Base-by-base conservation (phyloP, 257 asterid species). In the Gynochthodes officinalis region DNA sequence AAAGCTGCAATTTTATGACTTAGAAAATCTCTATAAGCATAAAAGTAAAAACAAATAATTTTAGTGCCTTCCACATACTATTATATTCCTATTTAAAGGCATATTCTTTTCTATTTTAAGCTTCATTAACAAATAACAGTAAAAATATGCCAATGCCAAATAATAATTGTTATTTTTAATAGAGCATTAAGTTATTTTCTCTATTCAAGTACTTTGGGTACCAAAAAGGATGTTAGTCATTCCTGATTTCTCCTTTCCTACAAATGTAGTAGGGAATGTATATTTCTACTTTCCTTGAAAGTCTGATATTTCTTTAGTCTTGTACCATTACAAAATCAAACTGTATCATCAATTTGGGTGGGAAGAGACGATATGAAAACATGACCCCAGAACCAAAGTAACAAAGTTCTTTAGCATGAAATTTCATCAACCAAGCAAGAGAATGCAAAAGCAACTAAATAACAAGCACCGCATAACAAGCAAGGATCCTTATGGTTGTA, bases 21-120 rank as follows among this genome's bases (percentile, higher is more conserved):
- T 52, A 46, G 9, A 35, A 9, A 32, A 32, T 6, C 54, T 53
- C 37, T 39, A n/a, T 35, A 69, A 33, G 25, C 15, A 23, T 1
- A 53, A 53, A 37, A 37, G 13, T 32, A 62, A 13, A 50, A 52
- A 9, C 35, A 64, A 64, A 25, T 3, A 63, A n/a, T 39, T n/a
- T n/a, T 35, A 50, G 58, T 15, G 46, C 8, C 37, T 54, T 40
- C 77, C 67, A 54, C 43, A 74, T 3, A 40, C 55, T 46, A 44
- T 30, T n/a, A n/a, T n/a, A n/a, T n/a, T n/a, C n/a, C n/a, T n/a
- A n/a, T n/a, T n/a, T n/a, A n/a, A n/a, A n/a, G n/a, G n/a, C n/a
- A n/a, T n/a, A n/a, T n/a, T n/a, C n/a, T n/a, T n/a, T n/a, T n/a
- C n/a, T n/a, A n/a, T n/a, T n/a, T n/a, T n/a, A n/a, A n/a, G n/a